Percentiles rank a stretch among this genome's conserved stretches.
These are phyloP conservation scores for Cryoendolithus antarcticus DNA, from an alignment of 2,329 filamentous ascomycete genomes.

Conservation along the genomic window DNA sequence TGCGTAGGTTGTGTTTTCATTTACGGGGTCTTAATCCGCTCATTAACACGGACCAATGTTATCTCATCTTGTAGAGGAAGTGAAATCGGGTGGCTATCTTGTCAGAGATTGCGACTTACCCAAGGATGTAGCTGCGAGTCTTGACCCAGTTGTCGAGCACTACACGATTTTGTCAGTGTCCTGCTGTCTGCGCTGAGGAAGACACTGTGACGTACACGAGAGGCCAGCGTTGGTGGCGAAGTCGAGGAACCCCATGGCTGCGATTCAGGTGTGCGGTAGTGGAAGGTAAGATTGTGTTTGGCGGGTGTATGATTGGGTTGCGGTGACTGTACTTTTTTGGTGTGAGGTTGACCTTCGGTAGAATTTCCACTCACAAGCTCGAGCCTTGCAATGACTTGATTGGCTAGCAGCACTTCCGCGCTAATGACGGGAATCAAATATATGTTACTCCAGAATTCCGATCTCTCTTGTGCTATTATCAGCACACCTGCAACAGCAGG, in stretches of 20 bases:
- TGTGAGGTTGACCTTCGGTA: too few species aligned
- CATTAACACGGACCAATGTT: slow-evolving; percentile 90
- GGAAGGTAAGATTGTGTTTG: background rate
- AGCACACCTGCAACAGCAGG: too few species aligned
- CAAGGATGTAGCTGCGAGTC: slow-evolving; percentile 69
- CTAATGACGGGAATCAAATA: too few species aligned
- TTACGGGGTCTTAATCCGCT: slow-evolving; percentile 79
- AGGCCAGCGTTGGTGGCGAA: slow-evolving; percentile 54
- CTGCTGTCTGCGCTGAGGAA: background rate
- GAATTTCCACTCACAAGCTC: too few species aligned
- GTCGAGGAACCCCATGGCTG: slow-evolving; percentile 58
- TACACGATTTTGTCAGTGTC: slow-evolving; percentile 19
- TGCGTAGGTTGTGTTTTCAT: slow-evolving; percentile 68
- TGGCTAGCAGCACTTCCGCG: too few species aligned
- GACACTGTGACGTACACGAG: slow-evolving; percentile 35
- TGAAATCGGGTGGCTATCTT: too few species aligned
- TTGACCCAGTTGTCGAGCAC: slow-evolving; percentile 62
- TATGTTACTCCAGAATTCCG: too few species aligned
- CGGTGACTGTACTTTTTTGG: too few species aligned
- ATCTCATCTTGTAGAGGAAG: slow-evolving; percentile 67
- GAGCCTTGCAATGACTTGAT: too few species aligned
- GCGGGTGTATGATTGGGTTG: background rate
- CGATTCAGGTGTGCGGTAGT: slow-evolving; percentile 3
- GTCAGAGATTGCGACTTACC: too few species aligned
- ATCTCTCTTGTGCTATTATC: too few species aligned